These are phyloP conservation scores for Jimgerdemannia flammicorona DNA, from an alignment of 192 early-diverging fungal species.

Conservation along the genomic window DNA sequence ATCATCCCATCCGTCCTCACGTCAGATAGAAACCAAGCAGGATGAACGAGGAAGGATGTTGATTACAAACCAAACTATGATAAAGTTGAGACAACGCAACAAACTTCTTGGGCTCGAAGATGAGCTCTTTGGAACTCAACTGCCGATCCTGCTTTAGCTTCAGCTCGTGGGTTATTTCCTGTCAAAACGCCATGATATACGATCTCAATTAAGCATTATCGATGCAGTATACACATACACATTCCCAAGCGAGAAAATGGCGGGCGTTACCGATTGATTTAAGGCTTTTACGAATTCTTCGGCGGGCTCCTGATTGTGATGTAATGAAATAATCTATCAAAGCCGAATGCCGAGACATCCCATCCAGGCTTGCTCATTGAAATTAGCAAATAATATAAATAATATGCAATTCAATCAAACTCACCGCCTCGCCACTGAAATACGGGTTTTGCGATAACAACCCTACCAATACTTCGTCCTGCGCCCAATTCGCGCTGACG, in stretches of 20 bases:
- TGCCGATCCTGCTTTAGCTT: conserved; percentile 76
- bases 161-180: conserved; percentile 77
- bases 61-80: conserved; percentile 72
- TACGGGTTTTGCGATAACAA: conserved; percentile 39
- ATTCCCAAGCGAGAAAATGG: background rate
- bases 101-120: conserved; percentile 81
- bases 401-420: no score
- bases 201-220: no score
- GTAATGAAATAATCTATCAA: no score
- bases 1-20: no score
- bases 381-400: no score
- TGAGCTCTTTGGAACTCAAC: conserved; percentile 71
- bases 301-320: conserved; percentile 15
- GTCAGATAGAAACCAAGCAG: no score
- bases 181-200: background rate
- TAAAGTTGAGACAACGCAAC: conserved; percentile 71
- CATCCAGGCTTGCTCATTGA: no score
- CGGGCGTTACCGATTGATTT: conserved; percentile 26
- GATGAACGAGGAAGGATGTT: no score
- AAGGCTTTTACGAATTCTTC: conserved; percentile 21
- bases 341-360: no score
- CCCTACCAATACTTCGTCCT: conserved; percentile 38
- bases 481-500: conserved; percentile 41
- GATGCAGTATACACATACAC: no score
- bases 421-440: conserved; percentile 27